Conservation (phyloP, 2,329 filamentous ascomycete species). For the Aspergillus sp. region DNA sequence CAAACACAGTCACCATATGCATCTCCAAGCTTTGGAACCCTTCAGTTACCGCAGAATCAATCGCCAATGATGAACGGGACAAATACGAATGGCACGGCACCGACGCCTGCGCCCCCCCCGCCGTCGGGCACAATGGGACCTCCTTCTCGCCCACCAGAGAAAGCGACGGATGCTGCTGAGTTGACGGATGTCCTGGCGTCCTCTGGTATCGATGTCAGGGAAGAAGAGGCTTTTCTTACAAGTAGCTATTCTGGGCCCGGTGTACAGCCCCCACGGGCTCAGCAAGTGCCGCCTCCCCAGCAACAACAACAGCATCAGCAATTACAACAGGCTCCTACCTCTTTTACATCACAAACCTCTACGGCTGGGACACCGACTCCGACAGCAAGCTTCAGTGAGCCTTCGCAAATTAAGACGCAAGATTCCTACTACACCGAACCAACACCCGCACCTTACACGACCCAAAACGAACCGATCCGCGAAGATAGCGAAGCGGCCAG, state of each 20-base stretch:
- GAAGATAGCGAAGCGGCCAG: conserved; percentile 57
- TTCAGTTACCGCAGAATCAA: conserved; percentile 38
- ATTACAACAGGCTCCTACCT: conserved; percentile 44
- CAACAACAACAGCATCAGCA: conserved; percentile 12
- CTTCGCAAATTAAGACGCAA: conserved; percentile 47
- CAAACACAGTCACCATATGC: conserved; percentile 51
- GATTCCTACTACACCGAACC: conserved; percentile 58
- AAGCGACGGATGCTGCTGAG: conserved; percentile 56
- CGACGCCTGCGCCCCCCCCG: conserved; percentile 30
- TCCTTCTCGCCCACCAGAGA: conserved; percentile 52
- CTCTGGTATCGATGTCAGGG: conserved; percentile 78
- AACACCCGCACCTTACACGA: conserved; percentile 58
- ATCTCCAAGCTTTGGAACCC: conserved; percentile 51
- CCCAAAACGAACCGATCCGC: conserved; percentile 57
- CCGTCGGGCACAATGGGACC: conserved; percentile 53
- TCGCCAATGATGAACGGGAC: conserved; percentile 28
- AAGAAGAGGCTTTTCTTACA: conserved; percentile 76
- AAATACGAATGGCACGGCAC: conserved; percentile 50
- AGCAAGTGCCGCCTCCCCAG: conserved; percentile 37
- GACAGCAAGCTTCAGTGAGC: conserved; percentile 44
- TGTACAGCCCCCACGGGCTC: conserved; percentile 22
- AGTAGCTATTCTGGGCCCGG: conserved; percentile 43
- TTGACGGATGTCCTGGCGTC: conserved; percentile 76
- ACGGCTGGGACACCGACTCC: conserved; percentile 36
- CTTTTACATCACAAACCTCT: conserved; percentile 35